phyloP scores from a whole-genome alignment of 305 asterid genomes.

The Caryopteris hybrid region DNA sequence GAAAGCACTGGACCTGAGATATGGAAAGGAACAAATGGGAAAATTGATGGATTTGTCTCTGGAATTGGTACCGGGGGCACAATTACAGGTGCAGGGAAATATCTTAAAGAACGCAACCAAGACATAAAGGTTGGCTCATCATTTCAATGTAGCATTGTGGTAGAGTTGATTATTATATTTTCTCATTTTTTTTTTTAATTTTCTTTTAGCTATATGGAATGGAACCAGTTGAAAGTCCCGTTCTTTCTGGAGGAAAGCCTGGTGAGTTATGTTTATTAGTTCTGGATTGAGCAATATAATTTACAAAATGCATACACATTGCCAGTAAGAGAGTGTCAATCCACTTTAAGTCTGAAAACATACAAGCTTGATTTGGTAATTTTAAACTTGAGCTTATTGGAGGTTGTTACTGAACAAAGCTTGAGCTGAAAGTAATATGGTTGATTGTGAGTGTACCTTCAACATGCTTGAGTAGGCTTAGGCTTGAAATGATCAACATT shows the following conservation, averaged over 20 bases:
- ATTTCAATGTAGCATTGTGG: constrained; percentile 11
- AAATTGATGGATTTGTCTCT: constrained; percentile 79
- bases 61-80: constrained; percentile 99
- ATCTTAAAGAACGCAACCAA: constrained; percentile 80
- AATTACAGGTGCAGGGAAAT: constrained; percentile 82
- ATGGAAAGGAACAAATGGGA: constrained; percentile 80
- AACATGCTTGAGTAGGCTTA: background rate
- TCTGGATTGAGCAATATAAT: background rate
- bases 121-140: constrained; percentile 54
- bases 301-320: background rate
- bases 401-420: too few relatives aligned
- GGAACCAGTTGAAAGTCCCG: constrained; percentile 86
- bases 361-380: background rate
- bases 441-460: background rate
- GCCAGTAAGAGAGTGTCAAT: background rate
- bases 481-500: background rate
- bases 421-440: background rate
- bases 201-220: constrained; percentile 61
- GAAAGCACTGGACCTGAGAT: constrained; percentile 97
- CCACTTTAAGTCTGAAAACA: background rate
- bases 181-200: background rate
- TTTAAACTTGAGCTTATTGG: background rate
- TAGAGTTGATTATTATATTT: background rate
- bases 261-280: constrained; percentile 45
- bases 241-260: constrained; percentile 93